Evolutionary conservation across 495 filamentous ascomycete species (phyloP).

Genomic region (Trichoderma reesei): DNA sequence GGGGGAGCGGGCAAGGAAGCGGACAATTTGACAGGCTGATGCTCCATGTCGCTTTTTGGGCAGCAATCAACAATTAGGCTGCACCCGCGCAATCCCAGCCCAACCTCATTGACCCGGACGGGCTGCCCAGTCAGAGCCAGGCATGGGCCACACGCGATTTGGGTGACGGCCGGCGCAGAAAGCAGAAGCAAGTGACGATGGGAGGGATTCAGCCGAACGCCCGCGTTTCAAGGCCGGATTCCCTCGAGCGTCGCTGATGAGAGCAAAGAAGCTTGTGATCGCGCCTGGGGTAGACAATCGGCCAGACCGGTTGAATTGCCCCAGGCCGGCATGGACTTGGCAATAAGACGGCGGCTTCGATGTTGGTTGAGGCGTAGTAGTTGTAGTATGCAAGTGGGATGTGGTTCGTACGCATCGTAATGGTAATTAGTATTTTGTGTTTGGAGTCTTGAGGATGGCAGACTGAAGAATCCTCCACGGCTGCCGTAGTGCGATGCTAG

Average conservation of each 20-base stretch:
- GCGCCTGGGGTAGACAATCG: not conserved
- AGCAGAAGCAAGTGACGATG: conserved; percentile 1
- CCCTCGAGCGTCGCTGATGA: not conserved
- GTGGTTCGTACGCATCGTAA: not conserved
- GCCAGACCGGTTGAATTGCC: not conserved
- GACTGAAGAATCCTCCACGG: too few relatives aligned
- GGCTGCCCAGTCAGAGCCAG: not conserved
- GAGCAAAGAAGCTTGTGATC: not conserved
- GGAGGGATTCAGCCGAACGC: conserved; percentile 3
- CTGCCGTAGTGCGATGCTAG: too few relatives aligned
- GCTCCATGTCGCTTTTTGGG: not conserved
- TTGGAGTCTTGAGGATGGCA: too few relatives aligned
- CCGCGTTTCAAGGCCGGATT: not conserved
- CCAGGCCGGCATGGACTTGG: not conserved
- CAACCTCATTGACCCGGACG: not conserved
- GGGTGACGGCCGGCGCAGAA: not conserved
- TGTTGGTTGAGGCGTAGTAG: not conserved
- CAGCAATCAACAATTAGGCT: not conserved
- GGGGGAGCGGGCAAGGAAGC: not conserved
- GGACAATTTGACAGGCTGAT: conserved; percentile 1
- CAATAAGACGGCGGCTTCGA: not conserved
- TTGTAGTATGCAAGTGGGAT: not conserved
- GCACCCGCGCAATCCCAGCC: not conserved
- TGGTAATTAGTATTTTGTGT: too few relatives aligned
- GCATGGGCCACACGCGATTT: not conserved